phyloP scores from a whole-genome alignment of 2,329 filamentous ascomycete species.

The Neonectria faginata region DNA sequence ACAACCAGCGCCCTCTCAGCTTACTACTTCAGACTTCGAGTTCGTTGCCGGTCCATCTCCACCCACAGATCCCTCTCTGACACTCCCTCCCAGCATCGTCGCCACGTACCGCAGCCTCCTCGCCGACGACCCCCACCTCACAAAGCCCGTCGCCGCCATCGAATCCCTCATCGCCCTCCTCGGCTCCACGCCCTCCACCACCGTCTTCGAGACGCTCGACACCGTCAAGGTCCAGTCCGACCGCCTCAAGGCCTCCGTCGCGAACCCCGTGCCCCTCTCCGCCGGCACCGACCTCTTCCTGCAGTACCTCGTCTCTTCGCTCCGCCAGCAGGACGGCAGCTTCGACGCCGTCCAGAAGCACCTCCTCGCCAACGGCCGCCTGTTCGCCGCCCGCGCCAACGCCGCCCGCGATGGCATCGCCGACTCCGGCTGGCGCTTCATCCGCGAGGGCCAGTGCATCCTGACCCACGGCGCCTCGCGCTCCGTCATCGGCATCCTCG shows the following conservation, averaged over 20 bases:
- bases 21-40: constrained; percentile 43
- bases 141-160: constrained; percentile 95
- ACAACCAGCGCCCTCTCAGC: constrained; percentile 30
- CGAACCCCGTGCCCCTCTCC: constrained; percentile 91
- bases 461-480: constrained; percentile 90
- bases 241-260: constrained; percentile 80
- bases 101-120: constrained; percentile 66
- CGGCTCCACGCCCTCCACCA: constrained; percentile 81
- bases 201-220: constrained; percentile 93
- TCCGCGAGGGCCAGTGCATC: constrained; percentile 83
- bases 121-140: constrained; percentile 80
- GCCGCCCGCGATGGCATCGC: constrained; percentile 87
- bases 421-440: constrained; percentile 79
- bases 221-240: constrained; percentile 82
- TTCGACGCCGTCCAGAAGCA: constrained; percentile 88
- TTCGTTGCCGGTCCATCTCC: constrained; percentile 25
- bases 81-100: constrained; percentile 61
- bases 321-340: constrained; percentile 65
- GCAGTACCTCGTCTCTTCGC: constrained; percentile 85
- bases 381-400: constrained; percentile 90
- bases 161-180: constrained; percentile 91
- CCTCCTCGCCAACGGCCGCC: constrained; percentile 83
- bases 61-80: neutral
- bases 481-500: constrained; percentile 82
- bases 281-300: constrained; percentile 97